Conservation (phyloP, 2,329 filamentous ascomycete species). For the Raffaelea arxii region DNA sequence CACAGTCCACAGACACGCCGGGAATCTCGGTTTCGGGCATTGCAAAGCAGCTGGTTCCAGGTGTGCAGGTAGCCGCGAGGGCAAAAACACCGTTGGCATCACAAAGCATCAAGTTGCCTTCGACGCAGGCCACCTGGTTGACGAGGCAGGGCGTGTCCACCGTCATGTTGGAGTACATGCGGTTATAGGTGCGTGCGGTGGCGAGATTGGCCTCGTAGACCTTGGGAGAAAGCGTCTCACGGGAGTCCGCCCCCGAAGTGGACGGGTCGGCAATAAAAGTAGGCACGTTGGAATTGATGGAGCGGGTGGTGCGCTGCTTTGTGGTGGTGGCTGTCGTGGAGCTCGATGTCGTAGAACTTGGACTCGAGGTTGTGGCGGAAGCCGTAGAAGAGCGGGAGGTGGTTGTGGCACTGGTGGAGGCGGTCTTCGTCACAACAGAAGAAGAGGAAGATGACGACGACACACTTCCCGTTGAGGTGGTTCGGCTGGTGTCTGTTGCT, state of each 20-base stretch:
- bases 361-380: background rate
- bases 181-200: constrained; percentile 35
- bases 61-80: constrained; percentile 25
- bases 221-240: no score
- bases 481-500: no score
- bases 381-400: background rate
- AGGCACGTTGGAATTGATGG: background rate
- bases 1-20: constrained; percentile 41
- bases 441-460: no score
- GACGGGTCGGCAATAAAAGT: no score
- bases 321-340: background rate
- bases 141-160: constrained; percentile 38
- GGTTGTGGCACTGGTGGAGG: background rate
- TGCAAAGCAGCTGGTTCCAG: constrained; percentile 36
- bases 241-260: no score
- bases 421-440: no score
- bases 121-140: constrained; percentile 34
- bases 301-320: background rate
- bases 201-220: constrained; percentile 35
- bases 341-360: background rate
- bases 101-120: background rate
- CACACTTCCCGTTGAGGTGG: no score
- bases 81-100: constrained; percentile 27
- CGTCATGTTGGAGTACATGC: constrained; percentile 32
- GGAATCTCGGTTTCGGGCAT: constrained; percentile 39